Conservation (phyloP, 331 rosid species). For the Spiraea crenata region DNA sequence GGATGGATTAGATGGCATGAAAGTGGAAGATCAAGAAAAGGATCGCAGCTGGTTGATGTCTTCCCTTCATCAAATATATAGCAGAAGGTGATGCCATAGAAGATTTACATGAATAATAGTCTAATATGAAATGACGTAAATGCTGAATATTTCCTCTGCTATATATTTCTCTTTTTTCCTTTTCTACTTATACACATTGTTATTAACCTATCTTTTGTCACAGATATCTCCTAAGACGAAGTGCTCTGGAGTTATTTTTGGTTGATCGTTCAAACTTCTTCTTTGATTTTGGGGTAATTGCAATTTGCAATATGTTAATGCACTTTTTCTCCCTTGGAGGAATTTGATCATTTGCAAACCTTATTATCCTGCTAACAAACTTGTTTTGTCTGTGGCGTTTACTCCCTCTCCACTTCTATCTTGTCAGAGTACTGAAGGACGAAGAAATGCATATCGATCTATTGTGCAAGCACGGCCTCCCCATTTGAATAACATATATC, state of each 20-base stretch:
- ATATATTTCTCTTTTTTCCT: conserved; percentile 16
- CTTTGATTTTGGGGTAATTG: conserved; percentile 93
- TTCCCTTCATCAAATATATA: conserved; percentile 90
- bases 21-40: conserved; percentile 53
- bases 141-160: conserved; percentile 13
- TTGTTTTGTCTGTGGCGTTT: conserved; percentile 5
- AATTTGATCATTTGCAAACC: background rate
- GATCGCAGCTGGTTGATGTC: conserved; percentile 87
- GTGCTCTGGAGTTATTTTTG: conserved; percentile 95
- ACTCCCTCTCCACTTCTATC: conserved; percentile 13
- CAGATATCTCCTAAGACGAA: conserved; percentile 96
- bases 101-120: conserved; percentile 15
- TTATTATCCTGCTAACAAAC: background rate
- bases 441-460: conserved; percentile 91
- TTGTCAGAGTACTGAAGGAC: conserved; percentile 73
- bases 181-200: background rate
- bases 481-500: conserved; percentile 81
- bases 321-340: background rate
- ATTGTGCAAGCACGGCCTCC: conserved; percentile 90
- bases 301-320: conserved; percentile 13
- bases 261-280: conserved; percentile 89
- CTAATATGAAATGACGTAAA: background rate
- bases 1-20: conserved; percentile 47
- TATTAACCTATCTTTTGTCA: conserved; percentile 4
- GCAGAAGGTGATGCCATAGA: conserved; percentile 67